phyloP scores from a whole-genome alignment of 192 early-diverging fungal genomes.

The Coemansia biformis region DNA sequence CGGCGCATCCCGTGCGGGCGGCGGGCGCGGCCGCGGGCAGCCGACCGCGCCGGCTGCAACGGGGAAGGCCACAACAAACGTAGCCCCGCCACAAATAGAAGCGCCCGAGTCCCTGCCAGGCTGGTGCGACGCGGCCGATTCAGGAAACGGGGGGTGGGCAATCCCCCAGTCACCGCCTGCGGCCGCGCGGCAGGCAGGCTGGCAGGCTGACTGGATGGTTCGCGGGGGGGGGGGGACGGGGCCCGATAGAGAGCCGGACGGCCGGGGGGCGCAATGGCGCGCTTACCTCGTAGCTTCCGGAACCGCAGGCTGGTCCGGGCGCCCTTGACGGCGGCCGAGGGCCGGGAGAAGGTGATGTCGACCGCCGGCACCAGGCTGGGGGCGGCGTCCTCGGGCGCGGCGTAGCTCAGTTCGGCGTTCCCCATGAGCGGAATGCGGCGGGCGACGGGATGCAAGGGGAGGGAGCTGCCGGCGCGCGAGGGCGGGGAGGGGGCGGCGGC shows the following conservation, averaged over 20 bases:
- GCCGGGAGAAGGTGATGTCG: constrained; percentile 48
- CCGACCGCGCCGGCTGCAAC: neutral
- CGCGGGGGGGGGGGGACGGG: neutral
- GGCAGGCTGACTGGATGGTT: too few species aligned
- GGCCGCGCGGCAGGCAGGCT: neutral
- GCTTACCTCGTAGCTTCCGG: constrained; percentile 44
- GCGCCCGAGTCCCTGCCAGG: constrained; percentile 1
- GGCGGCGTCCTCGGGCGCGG: constrained; percentile 25
- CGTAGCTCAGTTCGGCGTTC: constrained; percentile 19
- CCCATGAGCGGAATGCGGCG: constrained; percentile 13
- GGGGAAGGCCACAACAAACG: constrained; percentile 18
- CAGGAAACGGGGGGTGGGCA: constrained; percentile 1
- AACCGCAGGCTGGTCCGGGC: constrained; percentile 31
- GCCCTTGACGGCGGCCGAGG: constrained; percentile 36
- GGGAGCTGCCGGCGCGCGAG: too few species aligned
- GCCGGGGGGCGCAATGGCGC: neutral
- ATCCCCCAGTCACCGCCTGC: constrained; percentile 2
- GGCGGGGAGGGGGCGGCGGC: too few species aligned
- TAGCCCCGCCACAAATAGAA: constrained; percentile 20
- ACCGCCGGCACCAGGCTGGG: constrained; percentile 48
- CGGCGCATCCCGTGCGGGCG: neutral
- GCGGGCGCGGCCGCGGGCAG: neutral
- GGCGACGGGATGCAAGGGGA: too few species aligned
- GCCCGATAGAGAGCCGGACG: neutral
- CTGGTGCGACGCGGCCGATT: neutral